Conservation (phyloP, 2,329 filamentous ascomycete genomes). For the Penicillium sp. region DNA sequence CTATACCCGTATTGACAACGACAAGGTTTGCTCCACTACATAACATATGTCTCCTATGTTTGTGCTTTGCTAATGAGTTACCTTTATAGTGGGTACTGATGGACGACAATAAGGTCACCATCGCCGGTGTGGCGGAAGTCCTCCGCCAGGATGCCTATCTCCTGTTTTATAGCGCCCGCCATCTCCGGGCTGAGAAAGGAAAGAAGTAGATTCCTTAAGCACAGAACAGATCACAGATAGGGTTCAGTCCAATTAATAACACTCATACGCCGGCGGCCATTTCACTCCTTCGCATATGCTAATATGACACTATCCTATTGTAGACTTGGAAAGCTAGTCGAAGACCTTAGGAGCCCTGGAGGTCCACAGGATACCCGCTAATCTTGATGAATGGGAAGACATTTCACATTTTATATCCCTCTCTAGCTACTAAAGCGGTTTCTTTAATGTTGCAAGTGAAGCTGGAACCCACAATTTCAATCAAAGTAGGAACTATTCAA, state of each 20-base stretch:
- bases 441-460: not conserved
- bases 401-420: not conserved
- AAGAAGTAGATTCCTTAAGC: not conserved
- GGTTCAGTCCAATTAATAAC: not conserved
- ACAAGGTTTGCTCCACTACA: conserved; percentile 54
- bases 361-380: not conserved
- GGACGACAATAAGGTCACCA: conserved; percentile 88
- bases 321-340: not conserved
- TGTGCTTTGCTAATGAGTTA: conserved; percentile 5
- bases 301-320: not conserved
- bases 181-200: conserved; percentile 21
- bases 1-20: conserved; percentile 74
- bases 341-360: not conserved
- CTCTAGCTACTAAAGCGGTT: not conserved
- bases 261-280: not conserved
- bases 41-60: not conserved
- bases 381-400: not conserved
- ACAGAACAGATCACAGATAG: not conserved
- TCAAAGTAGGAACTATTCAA: too few relatives aligned
- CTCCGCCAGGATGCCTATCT: conserved; percentile 84
- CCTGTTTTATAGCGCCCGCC: conserved; percentile 68
- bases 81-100: conserved; percentile 80
- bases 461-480: not conserved
- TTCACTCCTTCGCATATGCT: not conserved
- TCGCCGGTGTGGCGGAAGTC: conserved; percentile 81